Evolutionary conservation across 805 yeast species (phyloP), one percentile per base, ranked within the genome.

Genomic region (Saccharomycopsis vini): DNA sequence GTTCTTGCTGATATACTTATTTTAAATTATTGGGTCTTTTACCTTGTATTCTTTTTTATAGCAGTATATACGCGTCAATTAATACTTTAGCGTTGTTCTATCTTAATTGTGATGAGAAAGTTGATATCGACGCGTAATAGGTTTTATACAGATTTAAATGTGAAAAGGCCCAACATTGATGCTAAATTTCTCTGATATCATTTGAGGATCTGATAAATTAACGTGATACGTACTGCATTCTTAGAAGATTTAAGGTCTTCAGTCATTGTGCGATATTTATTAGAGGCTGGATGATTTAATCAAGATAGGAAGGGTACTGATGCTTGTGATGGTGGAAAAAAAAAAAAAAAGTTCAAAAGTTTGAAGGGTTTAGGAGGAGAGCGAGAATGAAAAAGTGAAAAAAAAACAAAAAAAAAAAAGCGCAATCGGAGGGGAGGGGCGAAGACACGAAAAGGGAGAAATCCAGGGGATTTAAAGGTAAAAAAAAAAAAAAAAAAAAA

Each of bases 191-290:
- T 24, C 6, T 6, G 10, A 10, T 7, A 7, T 24, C 28, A 7
- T 24, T 24, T 24, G 10, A 10, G 10, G 10, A 10, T 24, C 10
- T 24, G 28, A 24, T n/a, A n/a, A n/a, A n/a, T n/a, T n/a, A n/a
- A n/a, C n/a, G 21, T 18, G 15, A n/a, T 33, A 61, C 66, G 47
- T 62, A 62, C 65, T 21, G 68, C 55, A 42, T 64, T 66, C 58
- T 63, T 64, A 36, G 66, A 64, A 30, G 54, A 46, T 46, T 58
- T 63, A 29, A 63, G 52, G 45, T 62, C 64, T 24, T 53, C 46
- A 40, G 62, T 51, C 47, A 44, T 44, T 15, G 33, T 30, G 15
- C 15, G 16, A 13, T 10, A n/a, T n/a, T n/a, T n/a, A n/a, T n/a
- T n/a, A n/a, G n/a, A n/a, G n/a, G n/a, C n/a, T n/a, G n/a, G n/a